phyloP scores from a whole-genome alignment of 257 asterid species.

The Salvia rosmarinus region DNA sequence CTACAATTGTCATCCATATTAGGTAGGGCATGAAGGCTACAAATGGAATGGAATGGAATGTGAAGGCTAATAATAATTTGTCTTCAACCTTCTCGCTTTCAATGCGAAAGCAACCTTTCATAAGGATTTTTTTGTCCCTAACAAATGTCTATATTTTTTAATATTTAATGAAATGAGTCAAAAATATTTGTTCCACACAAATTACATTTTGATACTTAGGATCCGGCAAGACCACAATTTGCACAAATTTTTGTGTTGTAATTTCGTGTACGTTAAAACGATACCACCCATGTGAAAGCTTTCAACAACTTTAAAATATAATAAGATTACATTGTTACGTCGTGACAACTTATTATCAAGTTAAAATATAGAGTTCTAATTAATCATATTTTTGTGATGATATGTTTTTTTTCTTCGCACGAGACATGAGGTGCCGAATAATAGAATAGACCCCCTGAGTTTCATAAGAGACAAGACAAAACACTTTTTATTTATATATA shows the following conservation, averaged over 20 bases:
- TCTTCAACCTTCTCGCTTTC: conserved; percentile 27
- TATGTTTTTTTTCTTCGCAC: background rate
- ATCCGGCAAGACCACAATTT: conserved; percentile 31
- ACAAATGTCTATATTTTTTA: conserved; percentile 11
- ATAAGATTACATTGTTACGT: background rate
- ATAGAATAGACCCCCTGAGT: background rate
- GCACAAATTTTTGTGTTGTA: background rate
- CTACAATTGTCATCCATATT: conserved; percentile 2
- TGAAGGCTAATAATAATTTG: conserved; percentile 17
- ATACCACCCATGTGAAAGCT: conserved; percentile 31
- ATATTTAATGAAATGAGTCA: background rate
- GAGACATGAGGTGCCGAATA: background rate
- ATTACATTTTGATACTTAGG: conserved; percentile 13
- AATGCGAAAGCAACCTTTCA: conserved; percentile 42
- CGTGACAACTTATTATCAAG: background rate
- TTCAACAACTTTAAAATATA: conserved; percentile 2
- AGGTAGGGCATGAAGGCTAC: conserved; percentile 30
- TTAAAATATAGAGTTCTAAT: background rate
- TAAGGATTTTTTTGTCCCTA: conserved; percentile 26
- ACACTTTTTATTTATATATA: background rate
- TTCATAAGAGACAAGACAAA: background rate
- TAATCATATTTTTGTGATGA: background rate
- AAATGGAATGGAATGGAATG: conserved; percentile 40
- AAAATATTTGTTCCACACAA: conserved; percentile 11
- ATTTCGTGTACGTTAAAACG: conserved; percentile 15